Base-by-base conservation (phyloP, 306 rosid species). In the Pachyrhizus erosus region DNA sequence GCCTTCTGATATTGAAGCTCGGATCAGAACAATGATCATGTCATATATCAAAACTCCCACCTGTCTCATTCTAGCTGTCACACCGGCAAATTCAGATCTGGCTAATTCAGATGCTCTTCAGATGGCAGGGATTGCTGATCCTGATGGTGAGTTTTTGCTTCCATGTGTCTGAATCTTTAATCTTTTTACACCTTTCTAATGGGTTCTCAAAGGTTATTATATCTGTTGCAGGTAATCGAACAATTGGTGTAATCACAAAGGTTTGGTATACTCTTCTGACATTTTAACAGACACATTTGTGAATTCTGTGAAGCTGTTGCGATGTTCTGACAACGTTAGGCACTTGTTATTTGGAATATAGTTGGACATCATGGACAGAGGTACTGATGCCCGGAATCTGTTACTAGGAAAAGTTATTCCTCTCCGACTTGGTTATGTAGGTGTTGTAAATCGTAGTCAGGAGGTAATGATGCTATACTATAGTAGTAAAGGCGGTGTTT, bases 331-430 rank as follows among this genome's bases (percentile, higher is more conserved):
- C 83, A 48, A 74, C 48, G 23, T 60, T 80, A 55, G 65, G 65
- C 60, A 21, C 39, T 66, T 43, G 7, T 82, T 67, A 39, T 80
- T 29, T 72, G 75, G 73, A 75, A 31, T 79, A 71, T 64, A 96
- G 99, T 84, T 96, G 91, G 99, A 96, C 87, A 93, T 96, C 81
- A 96, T 96, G 99, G 99, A 96, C 85, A 93, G 99, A 92, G 99
- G 99, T 89, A 96, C 99, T 37, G 99, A 96, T 90, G 99, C 99
- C 27, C 91, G 94, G 48, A 96, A 96, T 85, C 92, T 96, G 75
- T 91, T 96, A 91, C 92, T 83, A 31, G 99, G 99, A 88, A 93
- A 96, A 91, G 92, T 96, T 76, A 96, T 96, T 82, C 99, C 98
- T 69, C 90, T 96, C 39, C 92, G 94, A 84, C 99, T 93, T 87